Conservation (phyloP, 768 basidiomycete species). For the Panaeolus cyanescens region DNA sequence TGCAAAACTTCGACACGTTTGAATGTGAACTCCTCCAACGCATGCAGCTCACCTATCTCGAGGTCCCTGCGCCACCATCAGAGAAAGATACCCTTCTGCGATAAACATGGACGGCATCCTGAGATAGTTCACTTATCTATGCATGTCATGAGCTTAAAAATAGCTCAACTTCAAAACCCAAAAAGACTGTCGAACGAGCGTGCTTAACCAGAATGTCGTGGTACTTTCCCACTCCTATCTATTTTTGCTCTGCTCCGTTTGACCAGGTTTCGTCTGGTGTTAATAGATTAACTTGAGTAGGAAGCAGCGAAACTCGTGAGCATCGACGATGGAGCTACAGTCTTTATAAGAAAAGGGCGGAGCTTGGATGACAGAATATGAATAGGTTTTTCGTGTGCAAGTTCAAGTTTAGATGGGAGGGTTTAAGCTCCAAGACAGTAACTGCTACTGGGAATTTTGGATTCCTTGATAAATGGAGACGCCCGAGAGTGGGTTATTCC, state of each 20-base stretch:
- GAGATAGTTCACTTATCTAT: neutral
- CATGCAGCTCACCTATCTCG: too few relatives aligned
- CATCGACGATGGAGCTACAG: too few relatives aligned
- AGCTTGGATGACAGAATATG: neutral
- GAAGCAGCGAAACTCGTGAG: too few relatives aligned
- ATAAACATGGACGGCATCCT: neutral
- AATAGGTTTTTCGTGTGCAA: neutral
- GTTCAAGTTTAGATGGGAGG: neutral
- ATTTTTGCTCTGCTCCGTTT: neutral
- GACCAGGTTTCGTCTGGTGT: neutral
- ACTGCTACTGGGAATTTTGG: neutral
- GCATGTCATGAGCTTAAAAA: neutral
- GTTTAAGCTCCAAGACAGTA: neutral
- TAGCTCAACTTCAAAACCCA: neutral
- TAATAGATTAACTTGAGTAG: too few relatives aligned
- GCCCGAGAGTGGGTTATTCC: neutral
- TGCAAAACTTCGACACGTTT: too few relatives aligned
- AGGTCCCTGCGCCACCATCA: neutral
- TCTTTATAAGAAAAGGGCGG: neutral
- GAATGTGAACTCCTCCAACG: too few relatives aligned
- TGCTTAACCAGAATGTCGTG: neutral
- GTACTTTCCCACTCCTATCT: neutral
- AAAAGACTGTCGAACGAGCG: neutral
- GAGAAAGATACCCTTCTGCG: neutral
- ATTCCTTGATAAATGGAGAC: neutral